Evolutionary conservation across 345 rosid species (phyloP).

Genomic region (Brassica napus): Da-Ae NC_063450.1:24533001-24533500

Average conservation of each 20-base stretch:
- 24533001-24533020: background rate
- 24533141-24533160: background rate
- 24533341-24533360: background rate
- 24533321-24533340: background rate
- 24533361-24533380: background rate
- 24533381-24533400: background rate
- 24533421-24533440: background rate
- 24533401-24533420: background rate
- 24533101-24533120: constrained; percentile 2
- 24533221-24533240: background rate
- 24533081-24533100: background rate
- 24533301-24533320: background rate
- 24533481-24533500: too few relatives aligned
- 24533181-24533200: background rate
- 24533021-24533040: constrained; percentile 30
- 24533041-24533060: background rate
- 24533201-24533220: background rate
- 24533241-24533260: background rate
- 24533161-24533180: background rate
- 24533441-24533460: constrained; percentile 2
- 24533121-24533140: background rate
- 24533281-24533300: constrained; percentile 11
- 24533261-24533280: background rate
- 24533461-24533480: background rate
- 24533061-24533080: background rate